Conservation (phyloP, 2,329 filamentous ascomycete genomes). For the Calonectria leucothoes region DNA sequence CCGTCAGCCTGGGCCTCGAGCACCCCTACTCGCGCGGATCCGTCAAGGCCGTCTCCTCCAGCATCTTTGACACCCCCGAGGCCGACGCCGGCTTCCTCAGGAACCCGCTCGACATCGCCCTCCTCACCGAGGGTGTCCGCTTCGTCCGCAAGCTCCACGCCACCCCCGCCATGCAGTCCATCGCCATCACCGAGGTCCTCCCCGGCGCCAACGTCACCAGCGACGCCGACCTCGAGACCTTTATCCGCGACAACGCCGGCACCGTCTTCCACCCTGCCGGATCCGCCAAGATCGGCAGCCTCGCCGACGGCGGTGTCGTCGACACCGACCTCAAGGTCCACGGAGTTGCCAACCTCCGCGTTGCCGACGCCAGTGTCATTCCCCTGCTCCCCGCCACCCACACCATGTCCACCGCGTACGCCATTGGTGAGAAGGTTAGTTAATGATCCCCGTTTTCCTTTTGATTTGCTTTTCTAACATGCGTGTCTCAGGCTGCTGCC, state of each 20-base stretch:
- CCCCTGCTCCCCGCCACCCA: slow-evolving; percentile 39
- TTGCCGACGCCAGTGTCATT: slow-evolving; percentile 52
- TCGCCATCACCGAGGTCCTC: neutral
- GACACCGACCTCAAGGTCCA: slow-evolving; percentile 39
- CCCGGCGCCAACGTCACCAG: slow-evolving; percentile 18
- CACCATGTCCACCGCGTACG: slow-evolving; percentile 43
- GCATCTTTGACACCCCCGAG: slow-evolving; percentile 28
- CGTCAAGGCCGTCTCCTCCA: slow-evolving; percentile 30
- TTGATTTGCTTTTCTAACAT: neutral
- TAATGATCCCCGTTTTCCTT: too few relatives aligned
- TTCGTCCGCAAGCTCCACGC: neutral
- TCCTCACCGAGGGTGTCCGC: neutral
- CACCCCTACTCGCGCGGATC: slow-evolving; percentile 37
- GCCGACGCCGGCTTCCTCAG: slow-evolving; percentile 32
- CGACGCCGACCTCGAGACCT: slow-evolving; percentile 28
- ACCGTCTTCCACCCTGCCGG: slow-evolving; percentile 36
- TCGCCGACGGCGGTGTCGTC: slow-evolving; percentile 52
- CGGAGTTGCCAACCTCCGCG: slow-evolving; percentile 37
- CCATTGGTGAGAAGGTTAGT: slow-evolving; percentile 40
- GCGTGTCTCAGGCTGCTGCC: neutral
- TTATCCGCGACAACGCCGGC: slow-evolving; percentile 20
- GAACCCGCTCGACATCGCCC: neutral
- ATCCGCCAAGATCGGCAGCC: slow-evolving; percentile 51
- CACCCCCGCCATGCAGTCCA: neutral
- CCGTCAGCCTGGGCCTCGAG: slow-evolving; percentile 27